Evolutionary conservation across 73 alveolate genomes (phyloP).

Genomic region (Tetrahymena malaccensis): DNA sequence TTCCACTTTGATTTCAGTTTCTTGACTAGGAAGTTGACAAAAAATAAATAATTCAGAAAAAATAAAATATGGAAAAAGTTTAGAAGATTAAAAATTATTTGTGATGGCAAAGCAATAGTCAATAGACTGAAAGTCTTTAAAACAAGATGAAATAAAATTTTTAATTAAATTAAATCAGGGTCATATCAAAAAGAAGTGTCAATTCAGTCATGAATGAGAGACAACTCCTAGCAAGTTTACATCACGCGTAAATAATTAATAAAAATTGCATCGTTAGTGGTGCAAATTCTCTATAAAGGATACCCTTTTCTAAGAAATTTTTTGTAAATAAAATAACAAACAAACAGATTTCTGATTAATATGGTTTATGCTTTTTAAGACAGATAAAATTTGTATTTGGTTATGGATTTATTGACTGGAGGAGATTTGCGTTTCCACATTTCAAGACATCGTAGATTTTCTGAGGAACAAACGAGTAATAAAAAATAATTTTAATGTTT

Average conservation of each 20-base stretch:
- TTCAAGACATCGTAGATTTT: constrained; percentile 57
- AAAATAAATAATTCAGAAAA: neutral
- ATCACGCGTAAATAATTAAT: constrained; percentile 59
- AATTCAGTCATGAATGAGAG: constrained; percentile 74
- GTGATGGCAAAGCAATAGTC: neutral
- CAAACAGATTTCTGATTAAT: constrained; percentile 49
- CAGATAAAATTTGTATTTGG: constrained; percentile 61
- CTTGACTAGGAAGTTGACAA: neutral
- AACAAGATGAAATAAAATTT: neutral
- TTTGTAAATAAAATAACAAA: neutral
- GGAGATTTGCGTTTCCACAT: constrained; percentile 83
- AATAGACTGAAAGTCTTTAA: neutral
- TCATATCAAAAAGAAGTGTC: constrained; percentile 67
- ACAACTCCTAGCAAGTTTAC: constrained; percentile 50
- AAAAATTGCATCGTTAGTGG: neutral
- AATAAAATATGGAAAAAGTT: neutral
- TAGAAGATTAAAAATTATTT: neutral
- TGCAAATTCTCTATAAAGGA: no score
- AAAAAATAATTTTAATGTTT: neutral
- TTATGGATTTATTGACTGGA: constrained; percentile 71
- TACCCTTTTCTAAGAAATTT: neutral
- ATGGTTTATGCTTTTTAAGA: constrained; percentile 75
- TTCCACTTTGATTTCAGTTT: neutral
- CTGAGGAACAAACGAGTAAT: constrained; percentile 71
- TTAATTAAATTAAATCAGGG: constrained; percentile 43